A percentile compares a stretch with the other conserved stretches of the same genome.
phyloP scores from a whole-genome alignment of 305 asterid species.

The Rubia tinctorum region DNA sequence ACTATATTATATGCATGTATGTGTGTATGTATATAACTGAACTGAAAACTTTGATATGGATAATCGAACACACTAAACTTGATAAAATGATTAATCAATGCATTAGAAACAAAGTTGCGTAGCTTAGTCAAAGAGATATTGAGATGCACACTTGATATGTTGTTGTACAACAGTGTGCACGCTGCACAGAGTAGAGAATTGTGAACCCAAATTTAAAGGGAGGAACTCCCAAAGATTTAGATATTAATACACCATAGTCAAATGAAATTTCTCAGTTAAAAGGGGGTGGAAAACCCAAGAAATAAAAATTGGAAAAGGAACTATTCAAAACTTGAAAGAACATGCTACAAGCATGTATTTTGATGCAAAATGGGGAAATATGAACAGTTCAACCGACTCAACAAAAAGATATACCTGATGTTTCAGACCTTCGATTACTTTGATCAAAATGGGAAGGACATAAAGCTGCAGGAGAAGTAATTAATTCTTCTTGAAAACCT shows the following conservation, averaged over 20 bases:
- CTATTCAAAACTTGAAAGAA: not conserved
- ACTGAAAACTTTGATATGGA: no score
- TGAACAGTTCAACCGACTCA: not conserved
- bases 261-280: not conserved
- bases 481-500: slow-evolving; percentile 55
- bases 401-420: slow-evolving; percentile 44
- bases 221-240: not conserved
- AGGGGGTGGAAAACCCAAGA: not conserved
- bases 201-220: not conserved
- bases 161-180: not conserved
- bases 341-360: not conserved
- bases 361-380: not conserved
- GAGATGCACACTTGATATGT: not conserved
- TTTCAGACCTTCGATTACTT: slow-evolving; percentile 44
- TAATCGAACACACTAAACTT: not conserved
- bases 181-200: not conserved
- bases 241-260: not conserved
- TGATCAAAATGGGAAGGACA: slow-evolving; percentile 48
- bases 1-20: no score
- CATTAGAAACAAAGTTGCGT: not conserved
- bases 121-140: not conserved
- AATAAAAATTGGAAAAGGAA: not conserved
- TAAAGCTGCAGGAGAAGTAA: slow-evolving; percentile 68
- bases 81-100: not conserved
- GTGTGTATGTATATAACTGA: no score